Evolutionary conservation across 768 basidiomycete species (phyloP).

Genomic region (Gyrodon lividus): DNA sequence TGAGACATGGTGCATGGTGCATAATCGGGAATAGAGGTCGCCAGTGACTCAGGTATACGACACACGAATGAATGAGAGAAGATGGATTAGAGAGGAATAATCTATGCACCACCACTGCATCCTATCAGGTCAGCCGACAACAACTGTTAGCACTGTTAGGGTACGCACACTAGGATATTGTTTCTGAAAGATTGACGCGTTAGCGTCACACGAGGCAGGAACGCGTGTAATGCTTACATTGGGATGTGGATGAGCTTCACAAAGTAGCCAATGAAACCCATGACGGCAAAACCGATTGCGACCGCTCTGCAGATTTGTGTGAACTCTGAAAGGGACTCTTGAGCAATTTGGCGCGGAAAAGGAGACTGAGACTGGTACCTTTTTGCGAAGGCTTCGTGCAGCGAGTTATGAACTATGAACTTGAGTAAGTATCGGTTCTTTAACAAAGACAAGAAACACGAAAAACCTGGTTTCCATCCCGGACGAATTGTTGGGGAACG

Average conservation of each 20-base stretch:
- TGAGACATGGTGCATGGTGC: neutral
- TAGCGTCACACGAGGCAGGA: slow-evolving; percentile 4
- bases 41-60: slow-evolving; percentile 14
- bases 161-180: slow-evolving; percentile 94
- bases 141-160: neutral
- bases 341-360: neutral
- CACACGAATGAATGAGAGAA: slow-evolving; percentile 2
- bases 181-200: slow-evolving; percentile 54
- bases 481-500: slow-evolving; percentile 87
- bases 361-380: slow-evolving; percentile 51
- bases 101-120: slow-evolving; percentile 73
- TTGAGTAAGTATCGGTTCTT: slow-evolving; percentile 11
- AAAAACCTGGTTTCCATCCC: slow-evolving; percentile 89
- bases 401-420: slow-evolving; percentile 81
- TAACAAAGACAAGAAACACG: neutral
- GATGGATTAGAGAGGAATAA: slow-evolving; percentile 18
- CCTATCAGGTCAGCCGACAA: slow-evolving; percentile 25
- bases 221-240: slow-evolving; percentile 62
- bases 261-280: slow-evolving; percentile 99
- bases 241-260: slow-evolving; percentile 98
- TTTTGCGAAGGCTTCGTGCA: slow-evolving; percentile 98
- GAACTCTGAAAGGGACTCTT: slow-evolving; percentile 63
- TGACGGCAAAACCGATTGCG: slow-evolving; percentile 95
- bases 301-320: slow-evolving; percentile 93
- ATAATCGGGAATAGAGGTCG: slow-evolving; percentile 2